Conservation (phyloP, 345 rosid species). For the Luvunga scandens region DNA sequence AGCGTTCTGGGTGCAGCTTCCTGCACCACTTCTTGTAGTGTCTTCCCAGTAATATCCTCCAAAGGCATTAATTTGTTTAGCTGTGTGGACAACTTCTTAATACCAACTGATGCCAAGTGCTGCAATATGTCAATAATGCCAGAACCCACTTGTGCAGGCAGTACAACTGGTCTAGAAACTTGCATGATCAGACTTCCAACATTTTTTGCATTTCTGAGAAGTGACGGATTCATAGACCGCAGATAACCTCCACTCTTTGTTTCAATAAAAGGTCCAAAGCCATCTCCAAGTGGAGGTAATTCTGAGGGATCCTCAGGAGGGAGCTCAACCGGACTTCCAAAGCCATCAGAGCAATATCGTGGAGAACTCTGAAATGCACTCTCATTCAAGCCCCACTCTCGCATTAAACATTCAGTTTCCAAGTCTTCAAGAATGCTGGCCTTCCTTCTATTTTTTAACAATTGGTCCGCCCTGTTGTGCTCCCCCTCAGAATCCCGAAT, state of each 20-base stretch:
- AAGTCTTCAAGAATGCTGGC: conserved; percentile 58
- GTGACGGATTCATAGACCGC: conserved; percentile 52
- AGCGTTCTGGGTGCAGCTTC: conserved; percentile 22
- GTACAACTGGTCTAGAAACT: conserved; percentile 55
- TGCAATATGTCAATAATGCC: conserved; percentile 43
- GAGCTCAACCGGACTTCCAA: conserved; percentile 82
- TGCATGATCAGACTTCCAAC: conserved; percentile 53
- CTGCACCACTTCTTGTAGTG: conserved; percentile 41
- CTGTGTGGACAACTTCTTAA: conserved; percentile 36
- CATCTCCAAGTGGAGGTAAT: conserved; percentile 48
- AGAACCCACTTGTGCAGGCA: conserved; percentile 59
- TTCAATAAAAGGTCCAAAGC: conserved; percentile 42
- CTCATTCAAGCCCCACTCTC: conserved; percentile 58
- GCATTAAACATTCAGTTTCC: conserved; percentile 69
- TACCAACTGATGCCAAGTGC: conserved; percentile 52
- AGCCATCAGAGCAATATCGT: conserved; percentile 48
- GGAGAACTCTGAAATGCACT: conserved; percentile 46
- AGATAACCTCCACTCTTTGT: conserved; percentile 53
- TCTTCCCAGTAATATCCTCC: conserved; percentile 64
- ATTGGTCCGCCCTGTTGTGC: conserved; percentile 25
- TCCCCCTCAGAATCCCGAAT: conserved; percentile 39
- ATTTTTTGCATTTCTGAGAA: conserved; percentile 45
- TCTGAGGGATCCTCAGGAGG: conserved; percentile 29
- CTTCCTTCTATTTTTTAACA: conserved; percentile 45
- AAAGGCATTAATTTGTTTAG: conserved; percentile 54